Percentiles rank a stretch among this genome's conserved stretches.
These are phyloP conservation scores for Psilocybe azurescens DNA, from an alignment of 768 basidiomycete species.

Conservation along the genomic window DNA sequence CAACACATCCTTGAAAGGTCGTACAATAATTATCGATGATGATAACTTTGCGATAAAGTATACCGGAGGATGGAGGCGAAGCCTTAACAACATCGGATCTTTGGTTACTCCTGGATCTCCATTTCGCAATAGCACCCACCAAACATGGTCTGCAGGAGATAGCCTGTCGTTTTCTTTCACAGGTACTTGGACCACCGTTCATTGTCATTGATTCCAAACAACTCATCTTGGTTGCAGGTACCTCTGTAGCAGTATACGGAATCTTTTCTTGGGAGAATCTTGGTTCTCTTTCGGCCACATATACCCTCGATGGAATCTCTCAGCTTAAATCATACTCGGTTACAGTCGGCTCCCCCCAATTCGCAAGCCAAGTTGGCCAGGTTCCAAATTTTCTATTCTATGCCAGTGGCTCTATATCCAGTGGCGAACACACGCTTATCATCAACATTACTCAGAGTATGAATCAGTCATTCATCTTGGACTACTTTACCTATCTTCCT, in stretches of 20 bases:
- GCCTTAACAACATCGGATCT: neutral
- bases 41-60: neutral
- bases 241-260: neutral
- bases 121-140: neutral
- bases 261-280: slow-evolving; percentile 9
- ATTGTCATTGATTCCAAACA: neutral
- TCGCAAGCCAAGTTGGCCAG: neutral
- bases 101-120: neutral
- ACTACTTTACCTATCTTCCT: slow-evolving; percentile 22
- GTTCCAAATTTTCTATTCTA: slow-evolving; percentile 13
- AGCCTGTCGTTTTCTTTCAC: neutral
- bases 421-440: slow-evolving; percentile 15
- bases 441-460: slow-evolving; percentile 16
- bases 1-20: slow-evolving; percentile 12
- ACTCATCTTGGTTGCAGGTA: neutral
- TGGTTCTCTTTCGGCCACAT: slow-evolving; percentile 4
- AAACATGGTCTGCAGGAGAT: neutral
- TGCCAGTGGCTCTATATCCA: neutral
- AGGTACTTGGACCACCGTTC: neutral
- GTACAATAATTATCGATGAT: neutral
- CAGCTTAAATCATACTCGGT: slow-evolving; percentile 2
- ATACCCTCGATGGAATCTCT: slow-evolving; percentile 5
- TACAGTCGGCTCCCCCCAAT: neutral
- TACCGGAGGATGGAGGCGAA: neutral
- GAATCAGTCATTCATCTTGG: slow-evolving; percentile 16